Evolutionary conservation across 1,284 basidiomycete species (phyloP), one percentile per base, ranked within the genome.

Genomic region (Laetiporus sulphureus): DNA sequence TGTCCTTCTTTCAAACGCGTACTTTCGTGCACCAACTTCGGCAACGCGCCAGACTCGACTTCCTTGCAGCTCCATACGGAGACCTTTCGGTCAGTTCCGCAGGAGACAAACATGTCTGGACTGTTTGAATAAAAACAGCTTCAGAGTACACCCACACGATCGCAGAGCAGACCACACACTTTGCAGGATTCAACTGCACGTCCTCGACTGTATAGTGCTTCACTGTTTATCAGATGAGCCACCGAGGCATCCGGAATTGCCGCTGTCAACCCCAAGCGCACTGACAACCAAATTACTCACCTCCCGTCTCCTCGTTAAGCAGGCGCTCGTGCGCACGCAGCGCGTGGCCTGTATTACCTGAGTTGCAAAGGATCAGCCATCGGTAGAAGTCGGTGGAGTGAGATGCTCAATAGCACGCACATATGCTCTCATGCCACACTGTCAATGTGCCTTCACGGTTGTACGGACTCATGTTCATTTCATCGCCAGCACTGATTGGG

Each of bases 111-210:
- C 6, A 40, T 39, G 5, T 30, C 37, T 2, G 49, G 47, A 18
- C 58, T 60, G 37, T 2, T 10, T n/a, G n/a, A n/a, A n/a, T n/a
- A n/a, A n/a, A n/a, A n/a, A n/a, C n/a, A n/a, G n/a, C n/a, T n/a
- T n/a, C n/a, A n/a, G n/a, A n/a, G n/a, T n/a, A n/a, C n/a, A n/a
- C n/a, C n/a, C n/a, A n/a, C n/a, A n/a, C n/a, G n/a, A n/a, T n/a
- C n/a, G n/a, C n/a, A n/a, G n/a, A n/a, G n/a, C n/a, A n/a, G n/a
- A n/a, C n/a, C n/a, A n/a, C n/a, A n/a, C n/a, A 56, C 58, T 40
- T 18, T n/a, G 38, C 37, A 1, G 58, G 58, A 40, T 57, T 48
- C 19, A 59, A 49, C 11, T 53, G 48, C 4, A 57, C 47, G 24
- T 56, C 53, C 13, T 52, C 54, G 8, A 58, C 52, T 0, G 52